Evolutionary conservation across 2,329 filamentous ascomycete genomes (phyloP).

Genomic region (Apiospora marii): DNA sequence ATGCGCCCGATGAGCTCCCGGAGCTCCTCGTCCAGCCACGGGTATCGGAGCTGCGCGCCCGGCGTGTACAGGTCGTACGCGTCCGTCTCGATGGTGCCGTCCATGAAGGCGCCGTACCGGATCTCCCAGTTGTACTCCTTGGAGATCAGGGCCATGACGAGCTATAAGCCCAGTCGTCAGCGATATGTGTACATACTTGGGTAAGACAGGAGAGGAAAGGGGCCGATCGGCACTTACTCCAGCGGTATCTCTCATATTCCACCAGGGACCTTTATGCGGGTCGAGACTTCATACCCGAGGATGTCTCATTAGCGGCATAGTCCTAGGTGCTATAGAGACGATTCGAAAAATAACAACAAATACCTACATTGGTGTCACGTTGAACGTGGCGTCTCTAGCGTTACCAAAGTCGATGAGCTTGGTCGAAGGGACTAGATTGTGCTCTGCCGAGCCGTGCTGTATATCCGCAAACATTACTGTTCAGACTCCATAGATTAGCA

Average conservation of each 20-base stretch:
- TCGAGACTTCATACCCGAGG: background rate
- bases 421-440: background rate
- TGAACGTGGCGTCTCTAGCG: background rate
- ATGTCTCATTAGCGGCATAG: background rate
- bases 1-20: background rate
- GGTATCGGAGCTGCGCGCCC: background rate
- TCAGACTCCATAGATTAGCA: background rate
- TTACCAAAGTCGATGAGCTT: constrained; percentile 9
- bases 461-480: background rate
- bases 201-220: background rate
- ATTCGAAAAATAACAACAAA: background rate
- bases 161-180: no score
- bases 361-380: background rate
- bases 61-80: background rate
- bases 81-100: background rate
- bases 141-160: background rate
- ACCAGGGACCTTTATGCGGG: background rate
- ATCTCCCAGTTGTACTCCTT: background rate
- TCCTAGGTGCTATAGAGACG: background rate
- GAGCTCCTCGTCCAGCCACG: background rate
- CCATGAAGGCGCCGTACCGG: background rate
- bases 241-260: background rate
- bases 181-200: background rate
- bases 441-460: background rate
- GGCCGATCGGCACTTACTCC: background rate